phyloP scores from a whole-genome alignment of 2,329 filamentous ascomycete species.

The Cladophialophora bantiana region DNA sequence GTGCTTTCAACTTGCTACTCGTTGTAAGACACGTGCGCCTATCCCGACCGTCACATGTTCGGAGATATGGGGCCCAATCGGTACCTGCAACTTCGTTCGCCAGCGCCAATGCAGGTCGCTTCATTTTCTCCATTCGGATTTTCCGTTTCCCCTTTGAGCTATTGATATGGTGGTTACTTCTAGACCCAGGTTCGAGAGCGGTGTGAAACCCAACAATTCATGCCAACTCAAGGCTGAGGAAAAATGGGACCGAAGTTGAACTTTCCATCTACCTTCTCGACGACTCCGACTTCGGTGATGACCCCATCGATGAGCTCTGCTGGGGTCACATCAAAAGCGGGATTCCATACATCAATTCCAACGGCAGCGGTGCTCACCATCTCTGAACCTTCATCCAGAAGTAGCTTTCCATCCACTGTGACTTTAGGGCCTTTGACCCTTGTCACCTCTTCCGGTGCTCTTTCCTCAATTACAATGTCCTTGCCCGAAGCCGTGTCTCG shows the following conservation, averaged over 20 bases:
- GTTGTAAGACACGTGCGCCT: conserved; percentile 2
- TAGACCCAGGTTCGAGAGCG: not conserved
- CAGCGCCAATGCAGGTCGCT: conserved; percentile 5
- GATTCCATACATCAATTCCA: conserved; percentile 91
- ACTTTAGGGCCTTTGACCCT: conserved; percentile 80
- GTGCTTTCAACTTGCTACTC: not conserved
- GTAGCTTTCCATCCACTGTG: conserved; percentile 64
- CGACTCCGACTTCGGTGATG: conserved; percentile 88
- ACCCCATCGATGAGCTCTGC: conserved; percentile 88
- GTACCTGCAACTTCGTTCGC: not conserved
- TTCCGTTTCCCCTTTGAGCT: not conserved
- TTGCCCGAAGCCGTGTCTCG: conserved; percentile 76
- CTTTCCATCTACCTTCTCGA: conserved; percentile 75
- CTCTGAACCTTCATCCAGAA: conserved; percentile 67
- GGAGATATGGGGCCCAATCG: conserved; percentile 1
- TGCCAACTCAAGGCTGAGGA: conserved; percentile 18
- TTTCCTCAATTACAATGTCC: conserved; percentile 89
- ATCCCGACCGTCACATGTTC: conserved; percentile 40
- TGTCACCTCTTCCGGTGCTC: conserved; percentile 80
- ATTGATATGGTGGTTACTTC: not conserved
- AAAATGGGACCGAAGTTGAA: conserved; percentile 66
- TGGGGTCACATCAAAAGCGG: conserved; percentile 94
- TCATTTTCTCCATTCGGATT: not conserved
- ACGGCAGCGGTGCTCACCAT: conserved; percentile 79
- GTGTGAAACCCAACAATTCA: not conserved